phyloP scores from a whole-genome alignment of 257 asterid species.

The Nicotiana sylvestris region DNA sequence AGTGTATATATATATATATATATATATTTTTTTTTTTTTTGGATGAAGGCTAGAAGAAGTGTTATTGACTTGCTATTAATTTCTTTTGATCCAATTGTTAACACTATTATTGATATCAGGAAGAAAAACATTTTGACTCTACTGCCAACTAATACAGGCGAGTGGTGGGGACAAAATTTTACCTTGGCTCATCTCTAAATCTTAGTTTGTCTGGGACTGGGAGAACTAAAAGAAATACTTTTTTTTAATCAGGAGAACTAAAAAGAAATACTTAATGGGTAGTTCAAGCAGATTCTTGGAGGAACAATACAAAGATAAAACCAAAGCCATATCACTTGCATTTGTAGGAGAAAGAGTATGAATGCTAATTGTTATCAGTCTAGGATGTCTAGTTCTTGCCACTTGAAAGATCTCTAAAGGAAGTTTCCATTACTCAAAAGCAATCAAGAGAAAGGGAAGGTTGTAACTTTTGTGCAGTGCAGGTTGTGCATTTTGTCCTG shows the following conservation, averaged over 20 bases:
- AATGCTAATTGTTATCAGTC: not conserved
- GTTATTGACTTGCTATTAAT: not conserved
- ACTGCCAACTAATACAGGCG: not conserved
- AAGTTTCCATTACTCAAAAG: not conserved
- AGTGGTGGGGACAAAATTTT: not conserved
- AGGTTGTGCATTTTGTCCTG: not conserved
- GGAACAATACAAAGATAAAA: not conserved
- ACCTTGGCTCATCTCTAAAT: not conserved
- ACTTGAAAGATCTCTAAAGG: not conserved
- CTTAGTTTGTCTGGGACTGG: constrained; percentile 1
- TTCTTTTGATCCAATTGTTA: constrained; percentile 1
- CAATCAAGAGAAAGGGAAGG: not conserved
- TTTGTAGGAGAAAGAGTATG: not conserved
- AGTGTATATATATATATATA: too few species aligned
- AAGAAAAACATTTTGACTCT: not conserved
- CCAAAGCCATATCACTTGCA: not conserved
- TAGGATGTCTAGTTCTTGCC: not conserved
- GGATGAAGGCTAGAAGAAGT: too few species aligned
- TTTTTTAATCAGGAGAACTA: not conserved
- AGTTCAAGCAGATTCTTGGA: too few species aligned
- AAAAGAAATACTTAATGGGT: not conserved
- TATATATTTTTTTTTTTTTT: too few species aligned
- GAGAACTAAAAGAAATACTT: not conserved
- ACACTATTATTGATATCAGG: not conserved
- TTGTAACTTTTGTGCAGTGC: not conserved